Evolutionary conservation across 257 asterid species (phyloP), one percentile per base, ranked within the genome.

Genomic region (Parsonsia alboflavescens): DNA sequence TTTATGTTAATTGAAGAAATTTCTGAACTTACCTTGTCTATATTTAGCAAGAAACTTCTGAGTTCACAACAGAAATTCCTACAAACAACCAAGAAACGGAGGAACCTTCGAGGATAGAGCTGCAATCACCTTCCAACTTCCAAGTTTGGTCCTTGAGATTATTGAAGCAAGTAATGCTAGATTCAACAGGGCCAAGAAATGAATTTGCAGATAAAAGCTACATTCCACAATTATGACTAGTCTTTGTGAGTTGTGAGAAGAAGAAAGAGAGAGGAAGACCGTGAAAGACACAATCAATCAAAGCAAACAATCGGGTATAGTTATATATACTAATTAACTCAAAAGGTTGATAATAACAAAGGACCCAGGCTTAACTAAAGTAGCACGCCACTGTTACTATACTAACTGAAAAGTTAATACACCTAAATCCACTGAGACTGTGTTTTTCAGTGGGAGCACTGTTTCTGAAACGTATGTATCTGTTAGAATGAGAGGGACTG

Each of bases 181-280:
- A 26, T 71, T 59, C 53, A 39, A 71, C 49, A 79, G 79, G 72
- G 74, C 74, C 76, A 68, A n/a, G 72, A 75, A 80, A 69, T 73
- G 33, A 77, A 82, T 28, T 73, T 26, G 73, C 56, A 49, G 73
- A 78, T 26, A 71, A 77, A 70, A 79, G 77, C 75, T 56, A 71
- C 67, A 68, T 77, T 74, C 82, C 73, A 81, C 66, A 84, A 80
- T 80, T 66, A 81, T 81, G 88, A 72, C 77, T 22, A 53, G 42
- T 49, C 68, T 56, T 77, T 59, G 73, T 64, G 57, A 48, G 73
- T 65, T 79, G 74, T 41, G 80, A 77, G 57, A 67, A 54, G 57
- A 68, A 73, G 44, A 30, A 65, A 19, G 78, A 61, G 83, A 69
- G 80, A 61, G 78, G 56, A 58, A 68, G 74, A 57, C 41, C 66